A percentile compares a stretch with the other conserved stretches of the same genome.
Evolutionary conservation across 2,329 filamentous ascomycete genomes (phyloP).

Genomic region (Epichloe hybrida): DNA sequence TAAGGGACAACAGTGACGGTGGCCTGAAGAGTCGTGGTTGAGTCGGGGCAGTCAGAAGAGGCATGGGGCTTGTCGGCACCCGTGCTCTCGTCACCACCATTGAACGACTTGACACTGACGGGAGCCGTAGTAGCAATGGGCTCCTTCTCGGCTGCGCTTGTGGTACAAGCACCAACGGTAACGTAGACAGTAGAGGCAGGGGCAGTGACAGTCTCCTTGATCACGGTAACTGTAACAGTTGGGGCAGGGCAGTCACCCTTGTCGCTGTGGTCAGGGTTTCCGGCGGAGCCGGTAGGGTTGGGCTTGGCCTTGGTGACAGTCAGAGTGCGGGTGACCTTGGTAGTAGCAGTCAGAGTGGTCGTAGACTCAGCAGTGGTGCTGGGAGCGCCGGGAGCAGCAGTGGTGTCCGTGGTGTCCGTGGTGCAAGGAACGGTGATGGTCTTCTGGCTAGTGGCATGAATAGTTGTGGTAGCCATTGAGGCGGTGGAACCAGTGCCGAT

Average conservation of each 20-base stretch:
- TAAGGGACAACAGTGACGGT: slow-evolving; percentile 28
- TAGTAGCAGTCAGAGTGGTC: slow-evolving; percentile 25
- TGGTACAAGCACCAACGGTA: slow-evolving; percentile 15
- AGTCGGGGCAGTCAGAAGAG: slow-evolving; percentile 1
- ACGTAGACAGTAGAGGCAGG: slow-evolving; percentile 24
- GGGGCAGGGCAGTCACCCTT: slow-evolving; percentile 8
- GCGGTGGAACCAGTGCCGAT: slow-evolving; percentile 18
- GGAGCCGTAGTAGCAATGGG: slow-evolving; percentile 8
- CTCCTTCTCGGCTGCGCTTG: slow-evolving; percentile 8
- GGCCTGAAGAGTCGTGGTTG: slow-evolving; percentile 14
- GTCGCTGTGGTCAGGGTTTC: slow-evolving; percentile 8
- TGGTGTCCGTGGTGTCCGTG: slow-evolving; percentile 6
- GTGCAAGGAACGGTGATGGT: slow-evolving; percentile 20
- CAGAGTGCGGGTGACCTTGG: slow-evolving; percentile 22
- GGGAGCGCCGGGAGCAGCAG: slow-evolving; percentile 4
- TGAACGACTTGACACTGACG: slow-evolving; percentile 7
- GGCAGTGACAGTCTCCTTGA: slow-evolving; percentile 16
- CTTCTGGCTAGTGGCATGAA: slow-evolving; percentile 28
- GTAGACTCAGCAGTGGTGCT: slow-evolving; percentile 14
- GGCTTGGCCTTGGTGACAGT: slow-evolving; percentile 13
- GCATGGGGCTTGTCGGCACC: background rate
- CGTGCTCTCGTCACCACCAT: slow-evolving; percentile 7
- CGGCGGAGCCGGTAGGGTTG: slow-evolving; percentile 11
- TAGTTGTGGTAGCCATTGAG: slow-evolving; percentile 27
- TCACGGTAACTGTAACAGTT: slow-evolving; percentile 13